Evolutionary conservation across 257 asterid species (phyloP), one percentile per base, ranked within the genome.

Genomic region (Fraxinus cuspidata): DNA sequence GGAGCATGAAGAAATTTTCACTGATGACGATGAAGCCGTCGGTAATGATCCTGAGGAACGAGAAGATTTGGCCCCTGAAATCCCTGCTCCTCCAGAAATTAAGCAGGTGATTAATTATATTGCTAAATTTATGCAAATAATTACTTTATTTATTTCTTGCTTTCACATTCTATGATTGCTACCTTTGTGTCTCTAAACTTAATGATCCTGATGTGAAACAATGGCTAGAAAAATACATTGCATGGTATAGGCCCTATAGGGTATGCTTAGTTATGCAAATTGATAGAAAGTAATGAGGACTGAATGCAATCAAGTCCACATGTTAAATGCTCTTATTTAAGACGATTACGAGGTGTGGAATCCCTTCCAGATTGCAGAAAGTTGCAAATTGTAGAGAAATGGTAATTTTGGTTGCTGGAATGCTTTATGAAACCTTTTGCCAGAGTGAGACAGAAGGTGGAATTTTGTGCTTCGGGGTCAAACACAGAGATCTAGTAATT

Each of bases 21-120:
- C 99, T 3, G 98, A 96, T 85, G 99, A 93, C 78, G 99, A 93
- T 84, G 99, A 96, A 84, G 92, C 92, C 66, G 87, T 88, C 77
- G 96, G 87, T 77, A 86, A 85, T 83, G 93, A 95, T 86, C 96
- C 94, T 0, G 98, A 96, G 81, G 99, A 96, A 83, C 87, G 98
- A 74, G 99, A 92, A 75, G 97, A 96, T 80, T 81, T 96, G 93
- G 97, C 96, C 78, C 96, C 97, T 64, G 98, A 96, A 89, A 87
- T 92, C 74, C 99, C 98, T 74, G 98, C 97, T 69, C 98, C 99
- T 73, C 98, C 99, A 16, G 99, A 96, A 85, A 96, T 96, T 75
- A 93, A 92, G 90, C 97, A 93, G 98, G 99, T 90, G 35, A 58
- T 31, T 44, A 16, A 73, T 78, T 42, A 35, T 56, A 29, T 27